A percentile compares a stretch with the other conserved stretches of the same genome.
These are phyloP conservation scores for Delitschia confertaspora DNA, from an alignment of 495 filamentous ascomycete genomes.

Conservation along the genomic window DNA sequence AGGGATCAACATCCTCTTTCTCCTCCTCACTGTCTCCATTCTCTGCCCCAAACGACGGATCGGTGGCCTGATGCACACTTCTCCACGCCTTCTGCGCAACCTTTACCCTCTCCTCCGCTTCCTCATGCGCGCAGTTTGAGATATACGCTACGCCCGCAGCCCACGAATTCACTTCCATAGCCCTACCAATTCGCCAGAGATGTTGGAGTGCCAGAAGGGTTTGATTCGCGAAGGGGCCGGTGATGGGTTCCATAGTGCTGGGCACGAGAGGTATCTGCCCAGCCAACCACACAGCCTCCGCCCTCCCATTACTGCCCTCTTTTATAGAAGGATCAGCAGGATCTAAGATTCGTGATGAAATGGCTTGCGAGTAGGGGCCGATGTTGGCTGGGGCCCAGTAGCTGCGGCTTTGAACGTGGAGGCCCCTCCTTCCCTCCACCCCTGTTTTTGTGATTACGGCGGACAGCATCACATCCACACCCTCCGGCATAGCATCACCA, in stretches of 20 bases:
- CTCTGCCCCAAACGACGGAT: background rate
- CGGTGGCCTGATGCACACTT: background rate
- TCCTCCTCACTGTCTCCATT: conserved; percentile 33
- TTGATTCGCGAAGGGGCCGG: conserved; percentile 29
- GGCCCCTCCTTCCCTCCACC: conserved; percentile 39
- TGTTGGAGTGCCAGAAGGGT: conserved; percentile 73
- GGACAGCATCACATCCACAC: conserved; percentile 54
- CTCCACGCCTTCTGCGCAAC: conserved; percentile 46
- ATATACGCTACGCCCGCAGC: conserved; percentile 65
- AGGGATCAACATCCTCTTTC: conserved; percentile 53
- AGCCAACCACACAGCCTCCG: conserved; percentile 50
- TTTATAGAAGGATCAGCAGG: background rate
- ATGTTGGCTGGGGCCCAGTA: conserved; percentile 99
- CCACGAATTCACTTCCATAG: conserved; percentile 66
- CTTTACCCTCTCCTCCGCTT: conserved; percentile 31
- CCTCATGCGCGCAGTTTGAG: conserved; percentile 27
- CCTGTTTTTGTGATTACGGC: conserved; percentile 37
- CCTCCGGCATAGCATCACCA: conserved; percentile 50
- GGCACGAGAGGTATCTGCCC: conserved; percentile 90
- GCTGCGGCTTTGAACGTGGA: conserved; percentile 87
- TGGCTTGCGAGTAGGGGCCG: conserved; percentile 90
- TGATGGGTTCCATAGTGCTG: conserved; percentile 58
- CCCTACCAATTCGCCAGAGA: conserved; percentile 71
- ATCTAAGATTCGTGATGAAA: conserved; percentile 45
- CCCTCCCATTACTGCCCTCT: conserved; percentile 24